Evolutionary conservation across 208 protist species (phyloP).

Genomic region (Angomonas desouzai): DNA sequence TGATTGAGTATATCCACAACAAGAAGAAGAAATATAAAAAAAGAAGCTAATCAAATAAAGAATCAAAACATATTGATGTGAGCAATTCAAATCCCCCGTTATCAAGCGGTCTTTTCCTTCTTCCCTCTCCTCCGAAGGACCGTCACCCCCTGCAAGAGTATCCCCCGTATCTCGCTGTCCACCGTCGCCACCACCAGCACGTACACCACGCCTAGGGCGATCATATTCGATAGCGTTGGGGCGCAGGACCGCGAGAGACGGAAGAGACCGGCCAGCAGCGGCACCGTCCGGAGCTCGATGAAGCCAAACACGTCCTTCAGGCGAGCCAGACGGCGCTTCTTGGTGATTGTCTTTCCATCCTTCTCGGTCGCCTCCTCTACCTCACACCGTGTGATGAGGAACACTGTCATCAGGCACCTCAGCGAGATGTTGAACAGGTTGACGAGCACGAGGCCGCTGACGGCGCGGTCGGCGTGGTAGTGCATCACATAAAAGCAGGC

Average conservation of each 20-base stretch:
- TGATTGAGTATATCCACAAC: constrained; percentile 15
- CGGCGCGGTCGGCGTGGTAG: constrained; percentile 1
- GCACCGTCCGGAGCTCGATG: not conserved
- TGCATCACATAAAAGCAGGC: constrained; percentile 45
- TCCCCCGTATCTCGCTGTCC: constrained; percentile 28
- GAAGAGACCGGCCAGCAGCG: constrained; percentile 17
- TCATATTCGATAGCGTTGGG: constrained; percentile 11
- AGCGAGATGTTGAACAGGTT: constrained; percentile 43
- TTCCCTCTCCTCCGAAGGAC: not conserved
- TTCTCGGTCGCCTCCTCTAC: not conserved
- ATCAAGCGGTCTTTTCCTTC: not conserved
- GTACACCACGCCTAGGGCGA: constrained; percentile 18
- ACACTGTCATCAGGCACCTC: constrained; percentile 31
- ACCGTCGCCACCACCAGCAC: constrained; percentile 19
- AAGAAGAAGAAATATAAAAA: constrained; percentile 15
- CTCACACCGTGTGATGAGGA: constrained; percentile 24
- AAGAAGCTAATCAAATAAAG: constrained; percentile 2
- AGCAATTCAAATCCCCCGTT: too few species aligned
- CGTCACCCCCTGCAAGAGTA: constrained; percentile 17
- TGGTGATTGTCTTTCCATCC: not conserved
- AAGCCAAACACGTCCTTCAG: not conserved
- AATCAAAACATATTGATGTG: not conserved
- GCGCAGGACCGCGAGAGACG: constrained; percentile 18
- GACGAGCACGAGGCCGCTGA: constrained; percentile 37
- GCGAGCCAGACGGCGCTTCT: not conserved